These are phyloP conservation scores for Pleodorina starrii DNA, from an alignment of 139 green algal genomes.

Conservation along the genomic window DNA sequence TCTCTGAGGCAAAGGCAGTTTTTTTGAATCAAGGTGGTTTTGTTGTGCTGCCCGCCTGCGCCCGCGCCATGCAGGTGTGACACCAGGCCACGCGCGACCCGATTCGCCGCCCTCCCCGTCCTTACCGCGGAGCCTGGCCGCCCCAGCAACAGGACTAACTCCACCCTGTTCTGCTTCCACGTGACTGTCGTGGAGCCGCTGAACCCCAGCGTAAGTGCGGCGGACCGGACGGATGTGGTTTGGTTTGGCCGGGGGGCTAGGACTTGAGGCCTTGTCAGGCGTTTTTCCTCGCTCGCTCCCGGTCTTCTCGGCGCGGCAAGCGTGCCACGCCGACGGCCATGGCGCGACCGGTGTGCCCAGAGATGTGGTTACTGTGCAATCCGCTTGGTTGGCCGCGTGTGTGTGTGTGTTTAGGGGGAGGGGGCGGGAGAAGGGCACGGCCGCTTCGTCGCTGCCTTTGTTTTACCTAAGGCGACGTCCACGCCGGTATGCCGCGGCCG, in stretches of 20 bases:
- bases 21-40: not conserved
- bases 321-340: too few species aligned
- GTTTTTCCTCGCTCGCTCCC: not conserved
- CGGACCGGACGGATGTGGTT: not conserved
- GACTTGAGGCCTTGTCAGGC: not conserved
- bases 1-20: not conserved
- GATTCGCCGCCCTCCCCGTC: constrained; percentile 2
- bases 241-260: not conserved
- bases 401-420: too few species aligned
- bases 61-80: not conserved
- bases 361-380: too few species aligned
- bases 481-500: too few species aligned
- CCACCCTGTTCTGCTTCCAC: constrained; percentile 16
- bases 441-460: too few species aligned
- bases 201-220: not conserved
- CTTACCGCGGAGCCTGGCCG: not conserved
- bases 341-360: too few species aligned
- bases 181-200: not conserved
- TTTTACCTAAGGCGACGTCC: too few species aligned
- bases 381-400: too few species aligned
- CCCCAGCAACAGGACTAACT: not conserved
- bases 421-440: too few species aligned
- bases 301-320: not conserved
- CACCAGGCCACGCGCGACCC: not conserved
- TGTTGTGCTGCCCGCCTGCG: not conserved